Base-by-base conservation (phyloP, 352 stramenopile genomes). In the Phytophthora pluvialis region DNA sequence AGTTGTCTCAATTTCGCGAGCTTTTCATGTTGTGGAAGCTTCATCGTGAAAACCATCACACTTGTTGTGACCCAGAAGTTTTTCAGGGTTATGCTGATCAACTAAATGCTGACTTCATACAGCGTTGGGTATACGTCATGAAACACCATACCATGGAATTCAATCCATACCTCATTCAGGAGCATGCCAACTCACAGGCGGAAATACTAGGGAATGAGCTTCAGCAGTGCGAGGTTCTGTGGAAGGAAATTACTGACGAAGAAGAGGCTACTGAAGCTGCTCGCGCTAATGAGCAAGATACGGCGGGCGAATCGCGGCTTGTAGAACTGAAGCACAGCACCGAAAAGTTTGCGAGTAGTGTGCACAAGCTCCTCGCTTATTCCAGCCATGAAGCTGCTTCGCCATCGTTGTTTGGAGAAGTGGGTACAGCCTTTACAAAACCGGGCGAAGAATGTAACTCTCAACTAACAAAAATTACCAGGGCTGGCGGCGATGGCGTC, bases 261-360 rank as follows among this genome's bases (percentile, higher is more conserved):
- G 67, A 71, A 13, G 62, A 73, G 9, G 75, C 66, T 28, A 56
- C 67, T 55, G 72, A 72, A 44, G 70, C 51, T 40, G 53, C 62
- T 25, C 44, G 72, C 21, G 33, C 38, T 40, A 58, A 42, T 0
- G 77, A 86, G 32, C 64, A 61, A 21, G 66, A 84, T 5, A 47
- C 52, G 13, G 70, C 68, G 47, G 63, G 79, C 12, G 78, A 90
- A 12, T 75, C 60, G 11, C 77, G 81, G 3, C 55, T 88, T 42
- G 70, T 78, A n/a, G 67, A 78, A 28, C 47, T 92, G 28, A 94
- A 94, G 58, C 76, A 87, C 48, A 76, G 81, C n/a, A 77, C 81
- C 11, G 83, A 92, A 61, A 87, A 84, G 38, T 92, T 91, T 73
- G 83, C 83, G 1, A 83, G 83, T 51, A 94, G 86, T 49, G 83